These are phyloP conservation scores for Persicaria tinctoria DNA, from an alignment of 148 eudicot genomes.

Conservation along the genomic window DNA sequence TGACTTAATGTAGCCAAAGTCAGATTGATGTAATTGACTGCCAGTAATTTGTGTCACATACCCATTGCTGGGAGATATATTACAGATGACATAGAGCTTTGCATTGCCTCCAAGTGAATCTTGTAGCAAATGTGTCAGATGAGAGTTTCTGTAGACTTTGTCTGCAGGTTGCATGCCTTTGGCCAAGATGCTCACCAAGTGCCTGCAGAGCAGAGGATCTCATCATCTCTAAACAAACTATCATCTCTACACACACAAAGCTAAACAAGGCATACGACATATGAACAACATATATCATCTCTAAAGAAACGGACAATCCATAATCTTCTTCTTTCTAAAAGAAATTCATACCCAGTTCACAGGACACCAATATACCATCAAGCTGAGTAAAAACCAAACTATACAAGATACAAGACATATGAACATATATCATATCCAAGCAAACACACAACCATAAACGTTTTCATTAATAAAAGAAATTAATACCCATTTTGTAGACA, in stretches of 20 bases:
- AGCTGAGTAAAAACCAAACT: not conserved
- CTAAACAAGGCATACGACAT: not conserved
- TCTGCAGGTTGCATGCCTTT: conserved; percentile 45
- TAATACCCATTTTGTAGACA: not conserved
- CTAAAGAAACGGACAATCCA: not conserved
- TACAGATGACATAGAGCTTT: conserved; percentile 72
- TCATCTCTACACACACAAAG: not conserved
- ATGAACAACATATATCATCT: not conserved
- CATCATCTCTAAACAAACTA: not conserved
- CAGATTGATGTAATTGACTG: conserved; percentile 4
- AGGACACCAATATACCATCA: not conserved
- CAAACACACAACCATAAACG: not conserved
- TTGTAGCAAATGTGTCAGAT: conserved; percentile 64
- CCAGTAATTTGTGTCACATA: conserved; percentile 17
- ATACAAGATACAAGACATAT: not conserved
- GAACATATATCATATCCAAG: not conserved
- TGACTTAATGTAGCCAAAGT: not conserved
- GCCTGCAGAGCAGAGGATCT: conserved; percentile 36
- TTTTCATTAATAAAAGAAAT: not conserved
- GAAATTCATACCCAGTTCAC: not conserved
- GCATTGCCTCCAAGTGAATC: conserved; percentile 92
- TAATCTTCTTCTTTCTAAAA: not conserved
- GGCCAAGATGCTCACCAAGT: conserved; percentile 63
- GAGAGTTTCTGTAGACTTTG: conserved; percentile 49
- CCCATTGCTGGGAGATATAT: conserved; percentile 68